Percentiles rank a stretch among this genome's conserved stretches.
Conservation (phyloP, 2,329 filamentous ascomycete genomes). For the Trichophyton benhamiae region DNA sequence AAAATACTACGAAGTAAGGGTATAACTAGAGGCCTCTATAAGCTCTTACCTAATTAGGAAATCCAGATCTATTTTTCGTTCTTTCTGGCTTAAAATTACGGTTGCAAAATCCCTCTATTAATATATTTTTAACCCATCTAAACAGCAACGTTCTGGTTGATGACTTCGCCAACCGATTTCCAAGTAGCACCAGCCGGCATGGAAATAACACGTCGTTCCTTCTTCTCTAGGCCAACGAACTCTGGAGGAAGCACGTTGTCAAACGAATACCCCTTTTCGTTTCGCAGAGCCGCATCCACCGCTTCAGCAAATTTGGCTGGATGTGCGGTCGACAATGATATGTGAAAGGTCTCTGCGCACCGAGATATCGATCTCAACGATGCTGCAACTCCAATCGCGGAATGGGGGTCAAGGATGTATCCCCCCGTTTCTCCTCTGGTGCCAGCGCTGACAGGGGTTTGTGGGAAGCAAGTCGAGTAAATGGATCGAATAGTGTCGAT, state of each 20-base stretch:
- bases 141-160: constrained; percentile 54
- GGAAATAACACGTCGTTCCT: constrained; percentile 59
- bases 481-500: constrained; percentile 51
- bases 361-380: constrained; percentile 55
- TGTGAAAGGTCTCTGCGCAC: constrained; percentile 47
- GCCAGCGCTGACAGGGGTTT: constrained; percentile 25
- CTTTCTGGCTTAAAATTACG: no score
- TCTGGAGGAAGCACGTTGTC: constrained; percentile 65
- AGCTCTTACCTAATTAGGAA: no score
- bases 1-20: no score
- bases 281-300: constrained; percentile 65
- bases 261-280: constrained; percentile 63
- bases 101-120: no score
- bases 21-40: no score
- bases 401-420: constrained; percentile 88
- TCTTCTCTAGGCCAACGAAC: constrained; percentile 65
- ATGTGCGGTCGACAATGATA: constrained; percentile 85
- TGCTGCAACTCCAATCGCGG: constrained; percentile 73
- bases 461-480: constrained; percentile 45
- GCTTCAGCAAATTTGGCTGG: constrained; percentile 87
- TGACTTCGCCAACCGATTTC: constrained; percentile 61
- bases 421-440: constrained; percentile 36
- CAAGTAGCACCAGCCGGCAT: constrained; percentile 55
- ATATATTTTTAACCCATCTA: background rate
- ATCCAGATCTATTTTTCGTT: no score